phyloP scores from a whole-genome alignment of 2,329 filamentous ascomycete species.

The Eurotiales sp. region DNA sequence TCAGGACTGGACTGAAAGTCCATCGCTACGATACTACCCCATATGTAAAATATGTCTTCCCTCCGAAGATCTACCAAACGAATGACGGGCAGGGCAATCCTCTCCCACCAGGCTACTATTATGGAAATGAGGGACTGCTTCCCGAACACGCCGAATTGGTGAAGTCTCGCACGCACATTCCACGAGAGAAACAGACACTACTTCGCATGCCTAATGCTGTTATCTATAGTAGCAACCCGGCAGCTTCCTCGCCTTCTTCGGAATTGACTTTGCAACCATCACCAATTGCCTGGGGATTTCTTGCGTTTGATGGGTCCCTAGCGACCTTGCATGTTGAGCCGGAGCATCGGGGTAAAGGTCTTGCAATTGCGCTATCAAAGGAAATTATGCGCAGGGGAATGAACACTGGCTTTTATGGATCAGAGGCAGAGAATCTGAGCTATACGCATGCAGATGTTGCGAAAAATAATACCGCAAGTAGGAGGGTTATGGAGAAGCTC shows the following conservation, averaged over 20 bases:
- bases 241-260: not conserved
- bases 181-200: constrained; percentile 32
- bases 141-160: constrained; percentile 34
- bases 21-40: constrained; percentile 27
- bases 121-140: constrained; percentile 27
- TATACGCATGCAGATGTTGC: constrained; percentile 40
- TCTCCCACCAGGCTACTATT: constrained; percentile 32
- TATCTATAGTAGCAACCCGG: constrained; percentile 25
- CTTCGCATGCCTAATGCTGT: constrained; percentile 30
- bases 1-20: constrained; percentile 22
- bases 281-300: constrained; percentile 40
- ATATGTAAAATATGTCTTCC: constrained; percentile 38
- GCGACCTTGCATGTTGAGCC: constrained; percentile 40
- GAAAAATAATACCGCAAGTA: constrained; percentile 33
- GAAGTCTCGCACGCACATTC: constrained; percentile 37
- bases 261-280: too few species aligned
- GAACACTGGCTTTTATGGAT: constrained; percentile 13
- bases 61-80: constrained; percentile 16
- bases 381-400: constrained; percentile 32
- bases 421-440: constrained; percentile 15
- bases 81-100: not conserved
- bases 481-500: constrained; percentile 44
- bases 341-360: constrained; percentile 36
- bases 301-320: constrained; percentile 36
- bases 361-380: constrained; percentile 30